Base-by-base conservation (phyloP, 73 alveolate genomes). In the Paramecium octaurelia region DNA sequence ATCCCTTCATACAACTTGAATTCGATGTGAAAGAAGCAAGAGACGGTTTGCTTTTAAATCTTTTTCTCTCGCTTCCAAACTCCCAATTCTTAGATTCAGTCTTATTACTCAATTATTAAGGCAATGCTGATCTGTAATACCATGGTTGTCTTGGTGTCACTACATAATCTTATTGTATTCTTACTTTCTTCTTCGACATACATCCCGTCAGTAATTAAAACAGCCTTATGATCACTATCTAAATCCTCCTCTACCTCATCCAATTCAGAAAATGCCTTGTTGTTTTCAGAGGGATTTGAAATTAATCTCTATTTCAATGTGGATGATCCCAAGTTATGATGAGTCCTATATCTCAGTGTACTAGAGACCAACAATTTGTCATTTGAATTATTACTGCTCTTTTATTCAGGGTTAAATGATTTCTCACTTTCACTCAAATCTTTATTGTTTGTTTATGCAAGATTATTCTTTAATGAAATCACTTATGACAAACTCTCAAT, bases 11-110 rank as follows among this genome's bases (percentile, higher is more conserved):
- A 34, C 84, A 64, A 64, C 84, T 64, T 24, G 84, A 64, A 64
- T 64, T 64, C 1, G 84, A 64, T 31, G 84, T 64, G 6, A 64
- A 64, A 8, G 84, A 64, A 9, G 84, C 84, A 0, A 64, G 27
- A 23, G 84, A 64, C 7, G 84, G 84, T 64, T 64, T 64, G 31
- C 84, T 64, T 64, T 64, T 64, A 34, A 31, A 64, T 64, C 84
- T 27, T 64, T 64, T 64, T 34, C 27, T 64, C 21, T 64, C 84
- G 27, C 84, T 64, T 12, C 84, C 84, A 27, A 31, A 64, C 5
- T 64, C 84, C 69, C 42, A 64, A 64, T 34, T 64, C 46, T 31
- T 31, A 27, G 84, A 31, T 16, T 64, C 42, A 64, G 84, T 27
- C 24, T 64, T 64, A 64, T 64, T 64, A 14, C 84, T 64, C 6